These are phyloP conservation scores for Blumeriella jaapii DNA, from an alignment of 2,329 filamentous ascomycete genomes.

Conservation along the genomic window DNA sequence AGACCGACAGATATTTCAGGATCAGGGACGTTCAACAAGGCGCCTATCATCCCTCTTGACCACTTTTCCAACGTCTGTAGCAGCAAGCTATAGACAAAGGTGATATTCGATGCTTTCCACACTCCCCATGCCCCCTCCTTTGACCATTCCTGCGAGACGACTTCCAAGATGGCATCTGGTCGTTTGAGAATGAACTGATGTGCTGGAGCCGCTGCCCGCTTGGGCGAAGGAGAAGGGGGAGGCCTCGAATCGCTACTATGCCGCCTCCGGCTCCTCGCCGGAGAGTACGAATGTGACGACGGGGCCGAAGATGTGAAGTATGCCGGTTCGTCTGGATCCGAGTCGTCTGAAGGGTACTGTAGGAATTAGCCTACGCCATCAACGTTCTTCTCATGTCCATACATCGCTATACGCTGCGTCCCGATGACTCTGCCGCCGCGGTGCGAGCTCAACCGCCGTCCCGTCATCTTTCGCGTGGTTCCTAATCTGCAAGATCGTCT, in stretches of 20 bases:
- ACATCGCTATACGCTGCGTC: constrained; percentile 22
- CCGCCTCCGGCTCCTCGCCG: constrained; percentile 29
- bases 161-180: constrained; percentile 73
- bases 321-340: constrained; percentile 64
- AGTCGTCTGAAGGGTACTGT: constrained; percentile 48
- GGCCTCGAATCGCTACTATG: constrained; percentile 21
- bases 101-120: constrained; percentile 89
- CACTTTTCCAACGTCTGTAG: constrained; percentile 84
- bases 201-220: constrained; percentile 28
- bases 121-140: constrained; percentile 85
- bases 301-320: constrained; percentile 64
- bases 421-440: constrained; percentile 16
- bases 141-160: constrained; percentile 77
- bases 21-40: constrained; percentile 82
- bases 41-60: constrained; percentile 81
- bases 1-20: constrained; percentile 45
- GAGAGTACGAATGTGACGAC: constrained; percentile 30
- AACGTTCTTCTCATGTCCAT: constrained; percentile 4
- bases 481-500: constrained; percentile 77
- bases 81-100: constrained; percentile 82
- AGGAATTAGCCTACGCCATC: constrained; percentile 10
- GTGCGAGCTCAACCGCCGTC: constrained; percentile 12
- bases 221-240: constrained; percentile 23
- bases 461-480: constrained; percentile 32
- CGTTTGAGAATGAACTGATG: constrained; percentile 62